Percentiles rank a stretch among this genome's conserved stretches.
phyloP scores from a whole-genome alignment of 2,329 filamentous ascomycete genomes.

The Fusarium pilosicola region DNA sequence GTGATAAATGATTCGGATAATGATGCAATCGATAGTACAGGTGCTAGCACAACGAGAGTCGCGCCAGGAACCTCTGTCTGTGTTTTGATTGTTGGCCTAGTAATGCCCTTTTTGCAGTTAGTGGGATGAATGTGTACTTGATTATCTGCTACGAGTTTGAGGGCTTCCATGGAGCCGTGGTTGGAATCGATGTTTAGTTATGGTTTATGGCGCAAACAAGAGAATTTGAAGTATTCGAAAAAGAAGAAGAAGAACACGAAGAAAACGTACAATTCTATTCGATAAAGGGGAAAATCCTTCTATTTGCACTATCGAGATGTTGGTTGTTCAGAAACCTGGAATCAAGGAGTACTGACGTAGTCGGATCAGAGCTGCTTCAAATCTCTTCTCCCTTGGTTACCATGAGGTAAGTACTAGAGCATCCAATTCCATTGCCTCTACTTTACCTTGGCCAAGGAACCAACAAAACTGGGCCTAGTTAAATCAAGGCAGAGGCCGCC shows the following conservation, averaged over 20 bases:
- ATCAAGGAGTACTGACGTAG: constrained; percentile 21
- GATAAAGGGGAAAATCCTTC: neutral
- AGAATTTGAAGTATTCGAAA: neutral
- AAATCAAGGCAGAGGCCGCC: constrained; percentile 22
- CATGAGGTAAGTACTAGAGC: neutral
- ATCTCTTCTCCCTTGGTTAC: neutral
- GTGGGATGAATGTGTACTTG: neutral
- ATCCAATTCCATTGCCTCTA: neutral
- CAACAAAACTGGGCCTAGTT: constrained; percentile 29
- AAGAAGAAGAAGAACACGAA: too few relatives aligned
- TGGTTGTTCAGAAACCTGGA: constrained; percentile 14
- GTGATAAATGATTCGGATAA: neutral
- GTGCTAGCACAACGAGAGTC: neutral
- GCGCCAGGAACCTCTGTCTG: neutral
- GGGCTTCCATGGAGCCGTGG: neutral
- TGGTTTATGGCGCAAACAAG: neutral
- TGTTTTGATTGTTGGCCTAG: neutral
- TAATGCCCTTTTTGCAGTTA: neutral
- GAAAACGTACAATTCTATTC: neutral
- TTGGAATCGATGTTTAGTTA: neutral
- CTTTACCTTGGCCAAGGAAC: constrained; percentile 5
- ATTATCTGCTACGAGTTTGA: neutral
- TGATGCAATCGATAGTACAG: neutral
- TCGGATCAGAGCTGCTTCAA: constrained; percentile 9
- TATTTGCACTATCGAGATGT: neutral